Evolutionary conservation across 306 rosid genomes (phyloP).

Genomic region (Trifolium repens): DNA sequence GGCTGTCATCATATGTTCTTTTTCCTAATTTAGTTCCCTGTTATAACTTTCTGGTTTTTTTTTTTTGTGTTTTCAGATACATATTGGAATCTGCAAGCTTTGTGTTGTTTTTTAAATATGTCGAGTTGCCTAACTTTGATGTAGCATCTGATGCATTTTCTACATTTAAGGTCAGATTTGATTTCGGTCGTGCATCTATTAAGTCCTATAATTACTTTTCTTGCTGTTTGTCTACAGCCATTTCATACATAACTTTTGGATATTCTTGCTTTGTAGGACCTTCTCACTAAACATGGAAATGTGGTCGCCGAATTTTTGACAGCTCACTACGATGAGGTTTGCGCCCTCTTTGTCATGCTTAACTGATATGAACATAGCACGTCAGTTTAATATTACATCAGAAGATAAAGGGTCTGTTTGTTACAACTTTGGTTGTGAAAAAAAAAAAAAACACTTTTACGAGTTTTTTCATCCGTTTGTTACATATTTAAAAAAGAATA

Average conservation of each 20-base stretch:
- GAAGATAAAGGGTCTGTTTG: constrained; percentile 24
- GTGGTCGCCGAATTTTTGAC: constrained; percentile 81
- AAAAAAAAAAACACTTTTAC: neutral
- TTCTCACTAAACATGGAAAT: constrained; percentile 77
- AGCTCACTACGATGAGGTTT: constrained; percentile 79
- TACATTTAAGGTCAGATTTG: constrained; percentile 81
- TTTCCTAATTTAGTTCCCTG: constrained; percentile 8
- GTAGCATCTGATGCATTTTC: constrained; percentile 96
- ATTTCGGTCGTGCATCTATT: neutral
- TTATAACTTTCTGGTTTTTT: constrained; percentile 40
- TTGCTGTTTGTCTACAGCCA: constrained; percentile 33
- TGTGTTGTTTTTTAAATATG: constrained; percentile 89
- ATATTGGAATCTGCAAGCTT: constrained; percentile 92
- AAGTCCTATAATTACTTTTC: neutral
- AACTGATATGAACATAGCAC: constrained; percentile 36
- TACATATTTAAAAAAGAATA: neutral
- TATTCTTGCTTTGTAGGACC: constrained; percentile 70
- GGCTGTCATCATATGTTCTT: constrained; percentile 3
- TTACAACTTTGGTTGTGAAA: neutral
- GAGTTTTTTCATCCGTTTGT: neutral
- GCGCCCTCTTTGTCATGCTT: constrained; percentile 44
- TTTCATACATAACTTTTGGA: constrained; percentile 36
- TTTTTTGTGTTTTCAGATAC: constrained; percentile 67
- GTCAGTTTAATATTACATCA: constrained; percentile 38
- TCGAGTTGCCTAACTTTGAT: constrained; percentile 89